phyloP scores from a whole-genome alignment of 495 filamentous ascomycete species.

The Parachaetomium inaequale region DNA sequence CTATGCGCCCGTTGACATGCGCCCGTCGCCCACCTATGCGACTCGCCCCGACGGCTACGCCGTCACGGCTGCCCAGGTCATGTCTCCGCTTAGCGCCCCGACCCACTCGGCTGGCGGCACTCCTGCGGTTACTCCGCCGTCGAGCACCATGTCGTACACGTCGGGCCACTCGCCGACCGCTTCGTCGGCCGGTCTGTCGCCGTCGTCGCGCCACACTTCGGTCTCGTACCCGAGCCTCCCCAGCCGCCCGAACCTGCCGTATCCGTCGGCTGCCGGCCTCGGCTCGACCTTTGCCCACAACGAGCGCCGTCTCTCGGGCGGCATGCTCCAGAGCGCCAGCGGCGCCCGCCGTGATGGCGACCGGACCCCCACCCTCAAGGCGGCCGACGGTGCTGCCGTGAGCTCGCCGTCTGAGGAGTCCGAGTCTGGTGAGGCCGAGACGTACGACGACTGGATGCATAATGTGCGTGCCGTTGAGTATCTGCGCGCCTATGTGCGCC shows the following conservation, averaged over 20 bases:
- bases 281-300: conserved; percentile 77
- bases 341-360: conserved; percentile 49
- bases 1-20: conserved; percentile 53
- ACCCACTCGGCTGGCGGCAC: conserved; percentile 58
- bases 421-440: conserved; percentile 43
- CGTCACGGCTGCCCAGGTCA: conserved; percentile 54
- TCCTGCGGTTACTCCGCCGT: conserved; percentile 85
- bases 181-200: conserved; percentile 60
- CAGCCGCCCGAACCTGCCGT: conserved; percentile 54
- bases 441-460: conserved; percentile 76
- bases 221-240: conserved; percentile 77
- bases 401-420: conserved; percentile 45
- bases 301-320: conserved; percentile 78
- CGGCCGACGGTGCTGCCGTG: conserved; percentile 32
- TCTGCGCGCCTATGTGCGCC: conserved; percentile 63
- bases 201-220: conserved; percentile 56
- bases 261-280: conserved; percentile 69
- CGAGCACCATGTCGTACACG: conserved; percentile 78
- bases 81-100: conserved; percentile 58
- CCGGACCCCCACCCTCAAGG: conserved; percentile 51
- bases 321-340: conserved; percentile 73
- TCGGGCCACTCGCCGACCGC: conserved; percentile 81
- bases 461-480: conserved; percentile 77
- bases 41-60: conserved; percentile 48
- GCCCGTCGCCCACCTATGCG: conserved; percentile 66